phyloP scores from a whole-genome alignment of 768 basidiomycete species.

The Clitopilus hobsonii region DNA sequence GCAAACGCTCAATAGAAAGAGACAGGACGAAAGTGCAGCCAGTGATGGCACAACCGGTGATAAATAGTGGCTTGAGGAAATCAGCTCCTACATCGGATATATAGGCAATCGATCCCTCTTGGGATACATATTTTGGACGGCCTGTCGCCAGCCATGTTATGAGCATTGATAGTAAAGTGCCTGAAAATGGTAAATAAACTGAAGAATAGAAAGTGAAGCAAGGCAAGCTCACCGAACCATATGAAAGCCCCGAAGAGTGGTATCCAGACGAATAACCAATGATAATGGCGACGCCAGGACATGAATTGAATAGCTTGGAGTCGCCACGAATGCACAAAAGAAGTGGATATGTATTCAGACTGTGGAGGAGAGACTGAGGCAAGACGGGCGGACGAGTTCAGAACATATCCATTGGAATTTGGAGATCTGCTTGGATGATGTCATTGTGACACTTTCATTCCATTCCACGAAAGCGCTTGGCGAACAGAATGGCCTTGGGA shows the following conservation, averaged over 20 bases:
- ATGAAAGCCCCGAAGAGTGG: constrained; percentile 55
- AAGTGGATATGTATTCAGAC: background rate
- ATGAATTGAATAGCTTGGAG: constrained; percentile 5
- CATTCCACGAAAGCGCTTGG: too few relatives aligned
- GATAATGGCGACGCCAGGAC: constrained; percentile 24
- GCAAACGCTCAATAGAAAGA: constrained; percentile 55
- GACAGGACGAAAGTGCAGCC: constrained; percentile 57
- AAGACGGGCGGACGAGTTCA: constrained; percentile 2
- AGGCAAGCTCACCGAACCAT: constrained; percentile 52
- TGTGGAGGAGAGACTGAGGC: background rate
- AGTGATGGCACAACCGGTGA: constrained; percentile 61
- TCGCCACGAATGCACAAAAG: background rate
- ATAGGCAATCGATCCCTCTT: constrained; percentile 58
- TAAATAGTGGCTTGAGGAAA: constrained; percentile 70
- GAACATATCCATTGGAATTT: constrained; percentile 3
- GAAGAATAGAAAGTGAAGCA: background rate
- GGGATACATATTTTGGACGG: constrained; percentile 51
- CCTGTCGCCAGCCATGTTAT: constrained; percentile 70
- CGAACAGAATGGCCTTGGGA: too few relatives aligned
- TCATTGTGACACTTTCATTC: background rate
- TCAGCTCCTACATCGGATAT: constrained; percentile 78
- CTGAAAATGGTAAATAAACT: constrained; percentile 10
- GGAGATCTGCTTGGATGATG: background rate
- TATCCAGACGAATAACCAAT: constrained; percentile 64
- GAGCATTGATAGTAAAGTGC: constrained; percentile 63